Conservation (phyloP, 352 stramenopile genomes). For the Thraustochytrium striatum region DNA sequence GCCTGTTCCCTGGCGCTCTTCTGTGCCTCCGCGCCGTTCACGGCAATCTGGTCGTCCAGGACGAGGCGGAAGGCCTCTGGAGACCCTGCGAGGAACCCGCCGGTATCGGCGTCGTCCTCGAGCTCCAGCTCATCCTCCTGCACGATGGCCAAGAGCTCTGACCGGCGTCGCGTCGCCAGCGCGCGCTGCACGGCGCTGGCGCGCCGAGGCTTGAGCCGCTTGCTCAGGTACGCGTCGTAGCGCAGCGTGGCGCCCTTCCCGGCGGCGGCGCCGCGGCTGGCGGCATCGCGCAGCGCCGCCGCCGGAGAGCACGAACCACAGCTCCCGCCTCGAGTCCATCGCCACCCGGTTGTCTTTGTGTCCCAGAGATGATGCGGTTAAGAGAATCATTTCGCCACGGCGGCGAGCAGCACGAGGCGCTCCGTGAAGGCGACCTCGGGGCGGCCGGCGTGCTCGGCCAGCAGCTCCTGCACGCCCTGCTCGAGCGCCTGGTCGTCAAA, state of each 20-base stretch:
- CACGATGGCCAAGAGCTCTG: too few relatives aligned
- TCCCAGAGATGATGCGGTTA: too few relatives aligned
- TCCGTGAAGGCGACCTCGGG: constrained; percentile 60
- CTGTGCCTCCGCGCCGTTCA: too few relatives aligned
- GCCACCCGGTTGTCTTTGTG: too few relatives aligned
- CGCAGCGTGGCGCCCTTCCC: not conserved
- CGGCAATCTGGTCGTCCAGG: too few relatives aligned
- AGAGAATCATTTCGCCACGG: too few relatives aligned
- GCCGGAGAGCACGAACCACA: constrained; percentile 26
- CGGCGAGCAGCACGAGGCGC: constrained; percentile 60
- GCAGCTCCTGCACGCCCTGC: constrained; percentile 52
- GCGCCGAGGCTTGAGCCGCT: too few relatives aligned
- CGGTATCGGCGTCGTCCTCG: too few relatives aligned
- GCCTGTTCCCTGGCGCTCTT: not conserved
- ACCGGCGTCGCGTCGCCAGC: not conserved
- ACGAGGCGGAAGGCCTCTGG: too few relatives aligned
- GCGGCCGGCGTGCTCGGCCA: not conserved
- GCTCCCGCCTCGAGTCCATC: constrained; percentile 26
- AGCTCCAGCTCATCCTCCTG: too few relatives aligned
- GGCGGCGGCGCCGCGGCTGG: not conserved
- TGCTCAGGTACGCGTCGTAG: not conserved
- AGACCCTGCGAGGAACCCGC: too few relatives aligned
- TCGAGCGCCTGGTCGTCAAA: constrained; percentile 59
- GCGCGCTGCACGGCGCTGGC: not conserved
- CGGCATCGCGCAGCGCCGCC: not conserved